Evolutionary conservation across 164 flowering plant genomes (phyloP), one percentile per base, ranked within the genome.

Genomic region (Echeveria elegans): DNA sequence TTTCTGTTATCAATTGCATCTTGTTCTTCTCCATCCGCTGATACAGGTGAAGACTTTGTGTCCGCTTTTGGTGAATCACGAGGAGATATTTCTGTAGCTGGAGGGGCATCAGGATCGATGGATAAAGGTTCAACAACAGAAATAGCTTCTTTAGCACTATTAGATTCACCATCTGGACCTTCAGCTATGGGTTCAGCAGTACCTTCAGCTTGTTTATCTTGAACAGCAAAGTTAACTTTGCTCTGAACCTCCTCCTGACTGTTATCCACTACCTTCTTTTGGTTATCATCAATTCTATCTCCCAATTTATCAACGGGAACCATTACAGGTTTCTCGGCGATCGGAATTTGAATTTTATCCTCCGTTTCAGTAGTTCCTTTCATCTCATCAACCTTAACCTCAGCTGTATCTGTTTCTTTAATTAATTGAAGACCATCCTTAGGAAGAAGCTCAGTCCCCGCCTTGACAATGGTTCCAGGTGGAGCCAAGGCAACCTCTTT

Each of bases 401-500:
- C 78, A 2, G 59, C 19, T 9, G 26, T 66, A 50, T 74, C 72
- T 30, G 58, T 67, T 69, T 77, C 83, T 38, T 69, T 75, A 68
- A 65, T 73, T 24, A 9, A 71, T 45, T 68, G 70, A 64, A 63
- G 8, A 74, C 68, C 71, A 61, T 68, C 89, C 74, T 76, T 80
- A 30, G 88, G 82, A 59, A 72, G 76, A 69, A 85, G 83, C 69
- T 83, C 90, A 14, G 77, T 69, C 38, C 79, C 86, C 21, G 83
- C 86, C 76, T 86, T 90, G 48, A 82, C 85, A 70, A 90, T 85
- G n/a, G 88, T 83, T 58, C 97, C 97, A 48, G 97, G 97, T 31
- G 88, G 91, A 65, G 94, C 94, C 71, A 90, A 72, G 63, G 94
- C 97, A 75, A 90, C 94, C 72, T 90, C 96, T 77, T 90, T 90